A percentile compares a stretch with the other conserved stretches of the same genome.
Conservation (phyloP, 116 monocot species). For the Dioscorea cayenensis region DNA sequence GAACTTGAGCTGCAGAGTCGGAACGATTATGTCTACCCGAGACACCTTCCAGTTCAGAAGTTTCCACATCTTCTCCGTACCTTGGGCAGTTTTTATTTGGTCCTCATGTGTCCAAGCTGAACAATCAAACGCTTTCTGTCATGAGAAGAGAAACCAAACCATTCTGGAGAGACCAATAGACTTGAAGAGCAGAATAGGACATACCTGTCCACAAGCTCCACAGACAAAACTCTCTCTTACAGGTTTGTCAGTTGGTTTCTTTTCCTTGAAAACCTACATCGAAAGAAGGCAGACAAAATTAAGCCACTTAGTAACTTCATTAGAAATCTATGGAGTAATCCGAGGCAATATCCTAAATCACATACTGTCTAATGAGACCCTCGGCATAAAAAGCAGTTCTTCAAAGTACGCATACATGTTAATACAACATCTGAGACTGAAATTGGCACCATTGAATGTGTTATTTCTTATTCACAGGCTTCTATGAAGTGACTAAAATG, state of each 20-base stretch:
- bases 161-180: neutral
- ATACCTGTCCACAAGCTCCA: conserved; percentile 94
- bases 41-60: conserved; percentile 39
- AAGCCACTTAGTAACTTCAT: neutral
- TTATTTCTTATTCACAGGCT: too few species aligned
- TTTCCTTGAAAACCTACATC: conserved; percentile 62
- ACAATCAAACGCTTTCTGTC: conserved; percentile 14
- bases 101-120: conserved; percentile 94
- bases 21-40: conserved; percentile 31
- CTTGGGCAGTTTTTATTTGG: conserved; percentile 98
- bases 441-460: too few species aligned
- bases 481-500: too few species aligned
- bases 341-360: neutral
- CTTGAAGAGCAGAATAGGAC: conserved; percentile 1
- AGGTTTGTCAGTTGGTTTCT: conserved; percentile 61
- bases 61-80: conserved; percentile 78
- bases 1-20: conserved; percentile 32
- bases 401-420: too few species aligned
- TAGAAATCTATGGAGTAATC: neutral
- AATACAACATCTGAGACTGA: too few species aligned
- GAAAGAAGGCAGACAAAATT: neutral
- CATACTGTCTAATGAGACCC: too few species aligned
- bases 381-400: too few species aligned
- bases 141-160: conserved; percentile 3
- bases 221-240: conserved; percentile 84